Evolutionary conservation across 805 yeast genomes (phyloP), one percentile per base, ranked within the genome.

Genomic region (Wickerhamiella occidentalis): DNA sequence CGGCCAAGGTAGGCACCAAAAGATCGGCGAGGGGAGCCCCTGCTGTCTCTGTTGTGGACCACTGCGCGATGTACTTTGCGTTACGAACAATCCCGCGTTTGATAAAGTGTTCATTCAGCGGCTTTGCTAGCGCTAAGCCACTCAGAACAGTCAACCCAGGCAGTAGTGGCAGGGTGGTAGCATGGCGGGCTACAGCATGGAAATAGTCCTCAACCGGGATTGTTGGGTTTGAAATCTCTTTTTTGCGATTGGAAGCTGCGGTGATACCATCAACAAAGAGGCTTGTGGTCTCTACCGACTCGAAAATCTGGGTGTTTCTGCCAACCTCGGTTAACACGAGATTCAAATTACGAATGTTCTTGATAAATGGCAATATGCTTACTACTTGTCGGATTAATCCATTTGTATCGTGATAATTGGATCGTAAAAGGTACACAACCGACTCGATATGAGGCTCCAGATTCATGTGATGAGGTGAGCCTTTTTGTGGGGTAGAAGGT

Each of bases 161-260:
- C 21, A 42, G 37, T n/a, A 42, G 26, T 3, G 46, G 37, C 11
- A 28, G 37, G 13, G 26, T 29, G 9, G 46, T 21, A n/a, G 46
- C 46, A 12, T 42, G 26, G 15, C 15, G 37, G 15, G 36, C 36
- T 26, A 29, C 13, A 3, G 26, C 37, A 12, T 28, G 21, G 37
- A 28, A 42, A 51, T 55, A 57, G n/a, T 50, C 51, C 11, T 35
- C 30, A 3, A 19, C 28, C 1, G 54, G 22, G 2, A 57, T 29
- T 1, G 58, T 55, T 3, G 61, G 61, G 23, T 56, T 48, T 6
- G 61, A 50, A 12, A 56, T 49, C 7, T 44, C 38, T 7, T 22
- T 40, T 36, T 57, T 57, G 19, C 51, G 53, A n/a, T 45, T 29
- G n/a, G 50, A 44, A 0, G 59, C 58, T 6, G 54, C 50, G 15